These are phyloP conservation scores for Colletotrichum somersetense DNA, from an alignment of 2,329 filamentous ascomycete species.

Conservation along the genomic window DNA sequence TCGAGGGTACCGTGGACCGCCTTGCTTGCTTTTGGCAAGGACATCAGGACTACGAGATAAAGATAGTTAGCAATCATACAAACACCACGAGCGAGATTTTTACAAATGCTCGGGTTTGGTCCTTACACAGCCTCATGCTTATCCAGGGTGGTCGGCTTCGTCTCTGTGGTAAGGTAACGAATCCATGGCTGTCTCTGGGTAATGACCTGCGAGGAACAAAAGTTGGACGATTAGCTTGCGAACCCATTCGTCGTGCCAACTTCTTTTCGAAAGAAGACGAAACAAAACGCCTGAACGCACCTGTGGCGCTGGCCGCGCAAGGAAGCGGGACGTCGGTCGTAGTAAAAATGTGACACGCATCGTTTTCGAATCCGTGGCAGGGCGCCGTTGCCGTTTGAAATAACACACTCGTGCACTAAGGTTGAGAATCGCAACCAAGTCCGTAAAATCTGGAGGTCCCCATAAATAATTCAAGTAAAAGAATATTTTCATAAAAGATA, in stretches of 20 bases:
- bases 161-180: constrained; percentile 21
- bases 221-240: constrained; percentile 6
- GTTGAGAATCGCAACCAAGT: neutral
- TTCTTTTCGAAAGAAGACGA: no score
- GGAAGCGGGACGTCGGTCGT: constrained; percentile 18
- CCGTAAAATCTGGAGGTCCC: constrained; percentile 25
- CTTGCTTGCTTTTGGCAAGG: constrained; percentile 2
- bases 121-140: constrained; percentile 3
- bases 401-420: neutral
- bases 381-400: neutral
- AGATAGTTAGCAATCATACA: neutral
- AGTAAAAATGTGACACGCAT: constrained; percentile 35
- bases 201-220: constrained; percentile 1
- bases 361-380: constrained; percentile 8
- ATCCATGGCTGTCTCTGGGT: constrained; percentile 19
- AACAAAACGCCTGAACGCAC: neutral
- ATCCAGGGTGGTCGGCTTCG: neutral
- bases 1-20: constrained; percentile 73
- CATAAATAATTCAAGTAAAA: constrained; percentile 11
- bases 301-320: constrained; percentile 14
- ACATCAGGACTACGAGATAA: neutral
- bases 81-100: neutral
- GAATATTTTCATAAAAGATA: neutral
- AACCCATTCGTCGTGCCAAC: neutral
- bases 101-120: neutral